phyloP scores from a whole-genome alignment of 495 filamentous ascomycete genomes.

The Darksidea phi region DNA sequence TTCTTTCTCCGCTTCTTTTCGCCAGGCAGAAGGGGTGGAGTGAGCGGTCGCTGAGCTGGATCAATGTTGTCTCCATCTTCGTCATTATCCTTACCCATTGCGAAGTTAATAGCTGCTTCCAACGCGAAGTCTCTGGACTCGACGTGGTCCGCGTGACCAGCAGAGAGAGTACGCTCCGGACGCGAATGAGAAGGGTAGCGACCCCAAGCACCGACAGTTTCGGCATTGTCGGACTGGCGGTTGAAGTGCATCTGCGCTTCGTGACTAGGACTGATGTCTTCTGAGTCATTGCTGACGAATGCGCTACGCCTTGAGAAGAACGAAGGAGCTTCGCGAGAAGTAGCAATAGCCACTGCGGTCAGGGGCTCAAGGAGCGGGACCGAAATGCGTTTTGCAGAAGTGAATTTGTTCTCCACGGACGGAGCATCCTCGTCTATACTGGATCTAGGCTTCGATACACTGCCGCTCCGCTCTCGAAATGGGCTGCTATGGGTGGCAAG shows the following conservation, averaged over 20 bases:
- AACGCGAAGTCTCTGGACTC: conserved; percentile 35
- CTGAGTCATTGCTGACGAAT: neutral
- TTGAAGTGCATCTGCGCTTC: conserved; percentile 1
- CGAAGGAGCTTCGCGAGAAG: neutral
- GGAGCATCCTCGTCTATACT: neutral
- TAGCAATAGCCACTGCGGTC: too few species aligned
- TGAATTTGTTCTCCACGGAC: neutral
- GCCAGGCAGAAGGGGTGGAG: conserved; percentile 1
- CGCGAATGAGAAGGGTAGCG: conserved; percentile 35
- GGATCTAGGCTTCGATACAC: conserved; percentile 1
- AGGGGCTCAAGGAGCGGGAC: neutral
- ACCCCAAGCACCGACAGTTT: conserved; percentile 30
- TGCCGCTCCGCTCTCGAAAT: conserved; percentile 29
- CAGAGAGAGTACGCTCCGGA: conserved; percentile 21
- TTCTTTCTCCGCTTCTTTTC: conserved; percentile 23
- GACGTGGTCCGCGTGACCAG: conserved; percentile 26
- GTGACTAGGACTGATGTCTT: neutral
- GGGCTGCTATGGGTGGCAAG: conserved; percentile 14
- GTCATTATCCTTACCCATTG: conserved; percentile 8
- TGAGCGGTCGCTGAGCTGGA: neutral
- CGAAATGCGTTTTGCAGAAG: neutral
- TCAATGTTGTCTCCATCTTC: conserved; percentile 9
- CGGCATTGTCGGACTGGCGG: conserved; percentile 3
- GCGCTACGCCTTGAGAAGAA: conserved; percentile 5
- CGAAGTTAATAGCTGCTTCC: conserved; percentile 22